Evolutionary conservation across 2,329 filamentous ascomycete species (phyloP).

Genomic region (Helotiales sp.): DNA sequence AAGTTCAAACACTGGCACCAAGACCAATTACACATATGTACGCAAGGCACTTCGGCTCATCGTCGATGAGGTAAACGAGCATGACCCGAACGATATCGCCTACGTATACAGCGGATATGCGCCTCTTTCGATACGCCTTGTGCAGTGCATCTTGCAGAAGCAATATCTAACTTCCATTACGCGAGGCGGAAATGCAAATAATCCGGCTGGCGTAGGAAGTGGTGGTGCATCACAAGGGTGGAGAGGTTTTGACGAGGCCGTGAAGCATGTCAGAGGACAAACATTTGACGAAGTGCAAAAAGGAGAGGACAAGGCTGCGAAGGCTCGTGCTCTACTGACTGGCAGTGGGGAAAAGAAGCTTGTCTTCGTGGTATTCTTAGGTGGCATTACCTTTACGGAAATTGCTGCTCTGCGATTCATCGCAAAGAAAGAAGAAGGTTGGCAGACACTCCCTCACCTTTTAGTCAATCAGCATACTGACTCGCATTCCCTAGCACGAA

Average conservation of each 20-base stretch:
- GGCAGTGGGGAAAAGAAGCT: conserved; percentile 77
- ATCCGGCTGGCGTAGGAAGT: conserved; percentile 46
- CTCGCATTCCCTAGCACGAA: conserved; percentile 52
- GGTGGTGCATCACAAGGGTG: conserved; percentile 73
- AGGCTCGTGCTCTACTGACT: conserved; percentile 79
- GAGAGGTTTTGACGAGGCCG: conserved; percentile 89
- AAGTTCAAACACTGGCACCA: conserved; percentile 56
- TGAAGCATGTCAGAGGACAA: conserved; percentile 82
- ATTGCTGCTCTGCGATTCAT: conserved; percentile 93
- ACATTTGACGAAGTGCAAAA: conserved; percentile 93
- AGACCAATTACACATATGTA: conserved; percentile 88
- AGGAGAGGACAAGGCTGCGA: conserved; percentile 88
- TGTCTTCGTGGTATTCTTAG: conserved; percentile 93
- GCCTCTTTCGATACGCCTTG: conserved; percentile 83
- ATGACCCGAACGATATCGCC: conserved; percentile 91
- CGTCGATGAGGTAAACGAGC: conserved; percentile 94
- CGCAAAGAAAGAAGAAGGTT: conserved; percentile 76
- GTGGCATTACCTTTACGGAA: conserved; percentile 95
- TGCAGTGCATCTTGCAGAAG: conserved; percentile 93
- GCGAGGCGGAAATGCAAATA: conserved; percentile 56
- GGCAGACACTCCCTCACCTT: not conserved
- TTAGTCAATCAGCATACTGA: conserved; percentile 13
- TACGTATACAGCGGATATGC: conserved; percentile 98
- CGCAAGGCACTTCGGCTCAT: conserved; percentile 86
- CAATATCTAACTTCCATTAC: conserved; percentile 73